These are phyloP conservation scores for Meyerozyma athensensis DNA, from an alignment of 1,139 yeast species.

Conservation along the genomic window DNA sequence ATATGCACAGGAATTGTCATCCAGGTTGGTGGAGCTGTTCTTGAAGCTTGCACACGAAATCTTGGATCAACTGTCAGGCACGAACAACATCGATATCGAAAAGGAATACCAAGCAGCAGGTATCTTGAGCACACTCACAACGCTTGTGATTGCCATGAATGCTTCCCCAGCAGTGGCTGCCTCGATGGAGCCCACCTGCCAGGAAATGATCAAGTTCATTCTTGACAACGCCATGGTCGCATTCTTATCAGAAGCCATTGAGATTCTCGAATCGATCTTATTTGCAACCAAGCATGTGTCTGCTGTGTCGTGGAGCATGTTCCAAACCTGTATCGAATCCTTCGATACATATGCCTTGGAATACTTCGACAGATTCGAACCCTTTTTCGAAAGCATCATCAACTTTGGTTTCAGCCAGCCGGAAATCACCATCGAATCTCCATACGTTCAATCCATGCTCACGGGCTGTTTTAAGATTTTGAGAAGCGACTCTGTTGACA, in stretches of 20 bases:
- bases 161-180: slow-evolving; percentile 42
- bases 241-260: slow-evolving; percentile 46
- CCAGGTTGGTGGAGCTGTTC: slow-evolving; percentile 46
- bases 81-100: slow-evolving; percentile 28
- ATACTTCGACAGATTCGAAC: slow-evolving; percentile 45
- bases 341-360: slow-evolving; percentile 53
- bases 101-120: slow-evolving; percentile 53
- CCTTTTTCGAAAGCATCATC: slow-evolving; percentile 47
- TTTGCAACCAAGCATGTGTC: slow-evolving; percentile 37
- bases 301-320: slow-evolving; percentile 46
- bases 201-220: slow-evolving; percentile 40
- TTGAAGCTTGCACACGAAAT: slow-evolving; percentile 41
- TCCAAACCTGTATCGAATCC: slow-evolving; percentile 37
- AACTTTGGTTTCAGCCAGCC: slow-evolving; percentile 40
- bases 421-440: slow-evolving; percentile 31
- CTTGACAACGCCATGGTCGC: slow-evolving; percentile 46
- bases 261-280: slow-evolving; percentile 45
- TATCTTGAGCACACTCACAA: slow-evolving; percentile 44
- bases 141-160: slow-evolving; percentile 50
- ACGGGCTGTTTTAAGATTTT: slow-evolving; percentile 35
- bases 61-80: slow-evolving; percentile 26
- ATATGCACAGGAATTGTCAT: slow-evolving; percentile 47
- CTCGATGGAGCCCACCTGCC: slow-evolving; percentile 35
- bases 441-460: slow-evolving; percentile 36
- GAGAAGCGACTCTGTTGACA: slow-evolving; percentile 34